Evolutionary conservation across 148 eudicot genomes (phyloP).

Genomic region (Amaranthus hypochondriacus): DNA sequence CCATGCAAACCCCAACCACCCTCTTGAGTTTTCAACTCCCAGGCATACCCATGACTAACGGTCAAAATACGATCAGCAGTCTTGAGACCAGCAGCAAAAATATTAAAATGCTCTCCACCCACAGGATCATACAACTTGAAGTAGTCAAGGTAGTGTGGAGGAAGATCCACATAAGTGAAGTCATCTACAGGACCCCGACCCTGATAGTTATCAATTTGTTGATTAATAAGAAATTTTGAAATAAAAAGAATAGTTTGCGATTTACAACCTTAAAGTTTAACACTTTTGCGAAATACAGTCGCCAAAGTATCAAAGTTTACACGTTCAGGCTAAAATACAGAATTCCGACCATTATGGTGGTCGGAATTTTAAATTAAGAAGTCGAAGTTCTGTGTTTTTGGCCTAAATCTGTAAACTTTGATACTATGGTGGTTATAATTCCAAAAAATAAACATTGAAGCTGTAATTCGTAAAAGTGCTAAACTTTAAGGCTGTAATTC

Average conservation of each 20-base stretch:
- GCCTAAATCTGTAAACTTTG: neutral
- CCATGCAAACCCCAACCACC: conserved; percentile 96
- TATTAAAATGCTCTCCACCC: conserved; percentile 92
- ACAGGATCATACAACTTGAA: conserved; percentile 78
- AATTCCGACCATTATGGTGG: too few relatives aligned
- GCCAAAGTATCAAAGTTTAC: too few relatives aligned
- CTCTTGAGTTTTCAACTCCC: conserved; percentile 88
- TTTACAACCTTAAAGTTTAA: too few relatives aligned
- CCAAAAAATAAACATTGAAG: too few relatives aligned
- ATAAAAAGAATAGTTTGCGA: neutral
- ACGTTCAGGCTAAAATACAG: too few relatives aligned
- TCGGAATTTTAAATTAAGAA: too few relatives aligned
- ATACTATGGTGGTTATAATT: too few relatives aligned
- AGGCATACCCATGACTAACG: conserved; percentile 91
- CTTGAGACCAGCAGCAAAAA: conserved; percentile 87
- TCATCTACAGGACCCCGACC: conserved; percentile 93
- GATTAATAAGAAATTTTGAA: neutral
- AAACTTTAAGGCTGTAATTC: too few relatives aligned
- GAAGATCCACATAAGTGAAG: conserved; percentile 70
- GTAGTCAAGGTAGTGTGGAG: conserved; percentile 71
- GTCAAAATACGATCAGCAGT: conserved; percentile 87
- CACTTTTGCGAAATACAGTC: too few relatives aligned
- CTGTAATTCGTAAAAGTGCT: too few relatives aligned
- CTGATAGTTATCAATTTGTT: conserved; percentile 32
- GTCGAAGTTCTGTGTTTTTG: neutral